Conservation (phyloP, 345 rosid species). For the Populus davidiana region DNA sequence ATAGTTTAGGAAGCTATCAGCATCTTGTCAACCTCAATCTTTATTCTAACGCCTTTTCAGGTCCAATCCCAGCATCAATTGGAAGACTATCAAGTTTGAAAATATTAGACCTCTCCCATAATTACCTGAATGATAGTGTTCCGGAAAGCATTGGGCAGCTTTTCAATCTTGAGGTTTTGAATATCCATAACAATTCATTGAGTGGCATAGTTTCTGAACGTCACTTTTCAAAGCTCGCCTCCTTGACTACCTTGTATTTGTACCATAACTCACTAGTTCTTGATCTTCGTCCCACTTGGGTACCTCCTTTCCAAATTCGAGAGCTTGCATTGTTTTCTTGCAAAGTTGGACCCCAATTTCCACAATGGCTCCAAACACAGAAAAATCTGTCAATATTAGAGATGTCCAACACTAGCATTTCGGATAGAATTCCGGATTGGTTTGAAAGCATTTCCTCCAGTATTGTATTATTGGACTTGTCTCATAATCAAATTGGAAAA, state of each 20-base stretch:
- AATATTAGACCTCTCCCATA: not conserved
- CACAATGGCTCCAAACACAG: conserved; percentile 8
- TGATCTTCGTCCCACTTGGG: not conserved
- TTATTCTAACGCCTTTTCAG: not conserved
- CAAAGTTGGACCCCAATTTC: conserved; percentile 15
- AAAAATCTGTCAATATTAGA: not conserved
- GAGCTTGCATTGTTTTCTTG: not conserved
- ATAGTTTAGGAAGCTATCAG: conserved; percentile 7
- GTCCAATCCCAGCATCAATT: conserved; percentile 16
- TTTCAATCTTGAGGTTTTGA: not conserved
- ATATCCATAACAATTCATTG: conserved; percentile 12
- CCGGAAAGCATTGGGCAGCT: conserved; percentile 25
- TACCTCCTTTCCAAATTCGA: conserved; percentile 9
- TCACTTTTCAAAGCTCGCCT: conserved; percentile 3
- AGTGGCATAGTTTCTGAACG: conserved; percentile 11
- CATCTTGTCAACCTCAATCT: conserved; percentile 7
- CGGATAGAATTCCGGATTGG: conserved; percentile 9
- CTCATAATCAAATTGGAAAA: not conserved
- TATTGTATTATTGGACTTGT: not conserved
- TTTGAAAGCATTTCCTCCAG: not conserved
- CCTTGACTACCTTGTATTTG: not conserved
- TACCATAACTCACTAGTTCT: not conserved
- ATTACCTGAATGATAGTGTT: conserved; percentile 21
- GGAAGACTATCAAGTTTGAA: conserved; percentile 13
- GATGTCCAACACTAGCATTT: conserved; percentile 12